phyloP scores from a whole-genome alignment of 768 basidiomycete genomes.

The Russula olivacea region DNA sequence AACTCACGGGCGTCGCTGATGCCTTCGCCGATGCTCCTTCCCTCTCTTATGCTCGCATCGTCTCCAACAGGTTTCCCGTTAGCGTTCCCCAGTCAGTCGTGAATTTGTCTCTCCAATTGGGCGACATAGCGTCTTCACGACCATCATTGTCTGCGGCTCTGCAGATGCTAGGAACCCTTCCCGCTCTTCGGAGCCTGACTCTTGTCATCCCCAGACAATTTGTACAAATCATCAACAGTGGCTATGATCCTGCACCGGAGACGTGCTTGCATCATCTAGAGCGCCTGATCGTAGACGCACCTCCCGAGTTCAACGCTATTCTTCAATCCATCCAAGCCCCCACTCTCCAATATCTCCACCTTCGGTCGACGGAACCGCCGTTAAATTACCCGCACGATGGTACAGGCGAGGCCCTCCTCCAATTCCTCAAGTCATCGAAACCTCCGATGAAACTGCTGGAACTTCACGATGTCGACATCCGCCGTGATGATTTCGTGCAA shows the following conservation, averaged over 20 bases:
- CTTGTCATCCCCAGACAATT: slow-evolving; percentile 35
- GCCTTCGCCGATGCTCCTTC: slow-evolving; percentile 34
- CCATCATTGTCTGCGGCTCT: slow-evolving; percentile 26
- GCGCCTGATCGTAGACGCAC: slow-evolving; percentile 31
- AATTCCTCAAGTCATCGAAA: slow-evolving; percentile 32
- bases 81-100: slow-evolving; percentile 18
- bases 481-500: slow-evolving; percentile 35
- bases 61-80: slow-evolving; percentile 20
- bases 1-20: slow-evolving; percentile 18
- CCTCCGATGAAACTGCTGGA: slow-evolving; percentile 38
- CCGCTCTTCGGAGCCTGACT: slow-evolving; percentile 38
- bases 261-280: slow-evolving; percentile 30
- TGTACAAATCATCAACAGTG: slow-evolving; percentile 28
- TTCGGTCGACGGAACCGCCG: slow-evolving; percentile 38
- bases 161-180: slow-evolving; percentile 36
- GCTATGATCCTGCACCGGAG: slow-evolving; percentile 18
- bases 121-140: slow-evolving; percentile 23
- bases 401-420: slow-evolving; percentile 30
- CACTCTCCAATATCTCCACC: slow-evolving; percentile 35
- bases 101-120: slow-evolving; percentile 16
- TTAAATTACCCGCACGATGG: slow-evolving; percentile 32
- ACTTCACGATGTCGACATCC: slow-evolving; percentile 44
- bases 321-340: slow-evolving; percentile 34
- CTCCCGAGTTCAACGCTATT: slow-evolving; percentile 31
- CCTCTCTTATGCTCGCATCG: slow-evolving; percentile 25